A percentile compares a stretch with the other conserved stretches of the same genome.
Conservation (phyloP, 192 early-diverging fungal species). For the Anaeromyces robustus region DNA sequence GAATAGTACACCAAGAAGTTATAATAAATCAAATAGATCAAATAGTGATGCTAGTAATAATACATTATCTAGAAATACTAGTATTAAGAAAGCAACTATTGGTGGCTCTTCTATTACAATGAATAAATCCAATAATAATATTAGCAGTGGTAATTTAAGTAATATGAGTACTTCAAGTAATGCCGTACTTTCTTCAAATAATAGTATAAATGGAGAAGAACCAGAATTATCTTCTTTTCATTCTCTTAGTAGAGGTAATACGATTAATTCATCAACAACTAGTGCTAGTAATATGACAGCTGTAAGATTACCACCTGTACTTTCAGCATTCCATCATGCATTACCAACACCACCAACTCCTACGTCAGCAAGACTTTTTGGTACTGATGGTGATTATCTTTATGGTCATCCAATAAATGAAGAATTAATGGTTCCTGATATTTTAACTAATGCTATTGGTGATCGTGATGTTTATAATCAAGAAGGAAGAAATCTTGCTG, state of each 20-base stretch:
- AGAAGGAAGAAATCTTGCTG: neutral
- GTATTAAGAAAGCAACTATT: neutral
- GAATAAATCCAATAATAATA: neutral
- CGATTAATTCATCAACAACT: neutral
- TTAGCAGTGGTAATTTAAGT: neutral
- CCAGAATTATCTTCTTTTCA: neutral
- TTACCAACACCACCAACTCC: neutral
- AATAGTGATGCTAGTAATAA: neutral
- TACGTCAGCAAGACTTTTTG: neutral
- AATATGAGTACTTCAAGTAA: neutral
- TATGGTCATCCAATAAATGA: neutral
- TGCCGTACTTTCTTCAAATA: no score
- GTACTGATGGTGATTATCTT: neutral
- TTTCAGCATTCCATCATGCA: neutral
- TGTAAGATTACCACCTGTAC: neutral
- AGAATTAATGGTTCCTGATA: neutral
- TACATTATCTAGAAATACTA: neutral
- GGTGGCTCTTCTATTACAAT: neutral
- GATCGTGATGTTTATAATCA: neutral
- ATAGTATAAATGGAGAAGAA: neutral
- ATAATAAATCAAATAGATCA: neutral
- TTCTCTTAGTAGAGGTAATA: neutral
- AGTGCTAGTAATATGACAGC: neutral
- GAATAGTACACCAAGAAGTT: neutral
- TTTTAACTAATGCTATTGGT: neutral